A percentile compares a stretch with the other conserved stretches of the same genome.
Conservation (phyloP, 495 filamentous ascomycete genomes). For the Ascodesmis nigricans region DNA sequence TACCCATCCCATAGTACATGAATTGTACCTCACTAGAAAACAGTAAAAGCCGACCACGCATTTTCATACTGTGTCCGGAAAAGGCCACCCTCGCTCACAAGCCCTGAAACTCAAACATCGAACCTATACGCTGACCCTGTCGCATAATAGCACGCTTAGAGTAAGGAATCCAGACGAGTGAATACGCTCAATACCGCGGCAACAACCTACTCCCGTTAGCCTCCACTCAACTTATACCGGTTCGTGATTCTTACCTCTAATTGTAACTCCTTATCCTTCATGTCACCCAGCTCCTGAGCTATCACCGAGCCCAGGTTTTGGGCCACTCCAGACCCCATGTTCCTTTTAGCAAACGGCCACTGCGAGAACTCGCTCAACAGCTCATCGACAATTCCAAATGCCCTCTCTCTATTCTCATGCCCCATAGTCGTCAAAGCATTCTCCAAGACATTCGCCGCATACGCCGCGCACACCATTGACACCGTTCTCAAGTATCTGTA, state of each 20-base stretch:
- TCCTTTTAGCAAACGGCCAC: constrained; percentile 73
- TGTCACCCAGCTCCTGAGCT: constrained; percentile 61
- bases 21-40: background rate
- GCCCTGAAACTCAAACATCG: background rate
- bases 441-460: constrained; percentile 93
- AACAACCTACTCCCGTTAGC: constrained; percentile 38
- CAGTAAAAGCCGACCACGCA: background rate
- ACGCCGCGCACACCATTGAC: constrained; percentile 90
- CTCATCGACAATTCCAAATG: constrained; percentile 93
- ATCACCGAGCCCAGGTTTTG: constrained; percentile 82
- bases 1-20: background rate
- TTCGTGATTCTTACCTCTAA: constrained; percentile 44
- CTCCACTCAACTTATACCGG: background rate
- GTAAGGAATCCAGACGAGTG: constrained; percentile 80
- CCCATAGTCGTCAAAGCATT: constrained; percentile 86
- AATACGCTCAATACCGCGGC: constrained; percentile 92
- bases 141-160: constrained; percentile 33
- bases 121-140: background rate
- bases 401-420: constrained; percentile 79
- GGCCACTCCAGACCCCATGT: constrained; percentile 52
- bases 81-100: background rate
- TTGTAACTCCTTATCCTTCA: constrained; percentile 81
- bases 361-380: constrained; percentile 87
- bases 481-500: constrained; percentile 82
- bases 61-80: background rate